Percentiles rank a stretch among this genome's conserved stretches.
Evolutionary conservation across 2,329 filamentous ascomycete species (phyloP).

Genomic region (Penicillium sp.): DNA sequence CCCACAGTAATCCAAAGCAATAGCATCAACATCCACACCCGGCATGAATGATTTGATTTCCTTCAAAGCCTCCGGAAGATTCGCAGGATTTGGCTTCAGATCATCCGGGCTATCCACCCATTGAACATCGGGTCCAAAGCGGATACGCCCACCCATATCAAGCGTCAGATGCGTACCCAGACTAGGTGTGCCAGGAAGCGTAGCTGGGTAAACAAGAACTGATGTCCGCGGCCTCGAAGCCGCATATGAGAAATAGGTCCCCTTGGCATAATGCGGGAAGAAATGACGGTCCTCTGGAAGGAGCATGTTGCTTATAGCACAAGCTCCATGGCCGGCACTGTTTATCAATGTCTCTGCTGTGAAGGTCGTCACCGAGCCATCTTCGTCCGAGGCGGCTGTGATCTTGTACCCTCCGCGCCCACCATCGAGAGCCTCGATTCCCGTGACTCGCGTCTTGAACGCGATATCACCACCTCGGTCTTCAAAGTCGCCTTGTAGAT

Average conservation of each 20-base stretch:
- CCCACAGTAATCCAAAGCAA: constrained; percentile 84
- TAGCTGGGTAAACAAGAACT: constrained; percentile 85
- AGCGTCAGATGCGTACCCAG: constrained; percentile 95
- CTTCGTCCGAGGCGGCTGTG: constrained; percentile 47
- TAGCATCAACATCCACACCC: constrained; percentile 63
- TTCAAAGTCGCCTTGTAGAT: constrained; percentile 74
- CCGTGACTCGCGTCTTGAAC: constrained; percentile 66
- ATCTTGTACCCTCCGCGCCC: constrained; percentile 72
- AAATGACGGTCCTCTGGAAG: constrained; percentile 55
- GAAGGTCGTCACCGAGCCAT: constrained; percentile 55
- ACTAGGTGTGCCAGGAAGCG: constrained; percentile 77
- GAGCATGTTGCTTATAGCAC: constrained; percentile 79
- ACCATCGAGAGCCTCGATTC: constrained; percentile 53
- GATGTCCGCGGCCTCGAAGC: constrained; percentile 64
- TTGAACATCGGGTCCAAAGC: constrained; percentile 93
- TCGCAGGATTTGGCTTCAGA: constrained; percentile 65
- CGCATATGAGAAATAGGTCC: constrained; percentile 88
- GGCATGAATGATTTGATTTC: constrained; percentile 83
- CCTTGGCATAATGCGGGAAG: constrained; percentile 82
- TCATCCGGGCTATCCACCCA: constrained; percentile 77
- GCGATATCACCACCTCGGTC: constrained; percentile 74
- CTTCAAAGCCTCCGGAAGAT: constrained; percentile 66
- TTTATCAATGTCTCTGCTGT: constrained; percentile 80
- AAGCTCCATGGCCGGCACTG: constrained; percentile 78
- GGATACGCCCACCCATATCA: constrained; percentile 78